A percentile compares a stretch with the other conserved stretches of the same genome.
These are phyloP conservation scores for Suillus paluster DNA, from an alignment of 768 basidiomycete genomes.

Conservation along the genomic window DNA sequence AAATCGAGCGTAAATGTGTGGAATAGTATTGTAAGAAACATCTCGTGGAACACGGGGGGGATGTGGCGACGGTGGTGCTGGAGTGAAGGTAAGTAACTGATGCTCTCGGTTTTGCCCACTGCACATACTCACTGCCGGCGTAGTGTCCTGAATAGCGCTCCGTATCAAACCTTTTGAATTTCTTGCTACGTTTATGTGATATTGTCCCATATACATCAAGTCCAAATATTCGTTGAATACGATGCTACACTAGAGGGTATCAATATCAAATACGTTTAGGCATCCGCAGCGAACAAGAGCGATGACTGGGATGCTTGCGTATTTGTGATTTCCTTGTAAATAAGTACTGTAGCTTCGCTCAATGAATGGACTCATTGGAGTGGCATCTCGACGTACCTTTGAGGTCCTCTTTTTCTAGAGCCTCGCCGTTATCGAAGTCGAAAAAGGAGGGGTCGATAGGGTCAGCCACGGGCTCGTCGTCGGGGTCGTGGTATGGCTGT, in stretches of 20 bases:
- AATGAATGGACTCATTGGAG: slow-evolving; percentile 1
- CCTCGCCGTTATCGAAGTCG: slow-evolving; percentile 76
- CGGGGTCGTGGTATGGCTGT: slow-evolving; percentile 86
- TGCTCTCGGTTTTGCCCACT: not conserved
- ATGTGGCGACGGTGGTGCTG: too few relatives aligned
- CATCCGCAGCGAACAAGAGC: not conserved
- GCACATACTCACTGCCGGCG: not conserved
- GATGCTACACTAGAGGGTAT: slow-evolving; percentile 8
- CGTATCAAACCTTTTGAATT: not conserved
- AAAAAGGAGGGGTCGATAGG: slow-evolving; percentile 80
- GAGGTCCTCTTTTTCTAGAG: slow-evolving; percentile 66
- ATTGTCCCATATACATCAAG: slow-evolving; percentile 1
- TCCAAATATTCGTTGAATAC: not conserved
- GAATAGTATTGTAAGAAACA: too few relatives aligned
- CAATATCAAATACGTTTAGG: not conserved
- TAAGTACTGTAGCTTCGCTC: slow-evolving; percentile 34
- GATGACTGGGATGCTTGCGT: not conserved
- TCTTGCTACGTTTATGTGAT: not conserved
- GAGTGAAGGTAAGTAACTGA: not conserved
- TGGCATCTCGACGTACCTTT: slow-evolving; percentile 52
- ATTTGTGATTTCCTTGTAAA: slow-evolving; percentile 55
- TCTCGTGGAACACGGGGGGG: too few relatives aligned
- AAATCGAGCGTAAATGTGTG: too few relatives aligned
- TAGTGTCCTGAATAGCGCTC: not conserved
- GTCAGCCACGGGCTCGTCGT: slow-evolving; percentile 85